Conservation (phyloP, 2,329 filamentous ascomycete genomes). For the Colletotrichum siamense region DNA sequence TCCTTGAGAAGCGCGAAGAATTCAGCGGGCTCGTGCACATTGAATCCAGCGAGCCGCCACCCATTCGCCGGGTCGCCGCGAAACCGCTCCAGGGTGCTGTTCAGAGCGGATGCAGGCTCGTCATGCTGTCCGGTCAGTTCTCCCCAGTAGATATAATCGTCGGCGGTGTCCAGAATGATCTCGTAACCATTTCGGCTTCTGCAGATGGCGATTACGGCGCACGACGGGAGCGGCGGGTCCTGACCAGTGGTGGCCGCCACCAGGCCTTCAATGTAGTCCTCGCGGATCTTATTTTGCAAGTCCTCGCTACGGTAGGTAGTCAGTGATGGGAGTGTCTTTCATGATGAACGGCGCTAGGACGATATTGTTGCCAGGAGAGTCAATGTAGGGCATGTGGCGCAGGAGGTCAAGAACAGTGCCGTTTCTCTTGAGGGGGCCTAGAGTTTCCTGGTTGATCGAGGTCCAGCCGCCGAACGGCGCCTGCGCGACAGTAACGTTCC, state of each 20-base stretch:
- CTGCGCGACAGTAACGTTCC: slow-evolving; percentile 7
- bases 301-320: slow-evolving; percentile 7
- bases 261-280: background rate
- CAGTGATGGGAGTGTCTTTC: background rate
- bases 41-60: background rate
- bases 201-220: slow-evolving; percentile 14
- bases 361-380: background rate
- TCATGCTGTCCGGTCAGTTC: background rate
- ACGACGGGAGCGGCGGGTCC: background rate
- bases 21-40: slow-evolving; percentile 18
- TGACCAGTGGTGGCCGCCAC: background rate
- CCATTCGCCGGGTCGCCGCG: background rate
- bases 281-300: background rate
- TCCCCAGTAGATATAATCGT: slow-evolving; percentile 22
- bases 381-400: slow-evolving; percentile 19
- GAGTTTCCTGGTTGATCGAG: slow-evolving; percentile 10
- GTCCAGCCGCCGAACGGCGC: slow-evolving; percentile 17
- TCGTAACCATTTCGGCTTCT: background rate
- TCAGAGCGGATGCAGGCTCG: background rate
- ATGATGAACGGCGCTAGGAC: background rate
- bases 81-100: background rate
- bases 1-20: slow-evolving; percentile 18
- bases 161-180: slow-evolving; percentile 21
- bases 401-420: slow-evolving; percentile 21
- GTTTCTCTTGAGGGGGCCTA: slow-evolving; percentile 8